Percentiles rank a stretch among this genome's conserved stretches.
These are phyloP conservation scores for Populus nigra DNA, from an alignment of 345 rosid genomes.

Conservation along the genomic window DNA sequence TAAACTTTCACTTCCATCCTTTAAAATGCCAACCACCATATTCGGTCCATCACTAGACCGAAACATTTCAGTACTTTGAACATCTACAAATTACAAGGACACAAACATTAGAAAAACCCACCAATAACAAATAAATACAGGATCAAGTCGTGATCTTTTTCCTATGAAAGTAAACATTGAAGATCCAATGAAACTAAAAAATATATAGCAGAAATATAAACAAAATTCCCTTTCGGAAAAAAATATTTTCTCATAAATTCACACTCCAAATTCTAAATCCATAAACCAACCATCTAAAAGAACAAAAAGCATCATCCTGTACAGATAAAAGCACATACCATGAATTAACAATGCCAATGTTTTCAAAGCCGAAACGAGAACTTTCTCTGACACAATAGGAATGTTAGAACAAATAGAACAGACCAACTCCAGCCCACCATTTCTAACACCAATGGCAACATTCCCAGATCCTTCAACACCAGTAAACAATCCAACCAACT, in stretches of 20 bases:
- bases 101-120: not conserved
- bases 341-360: constrained; percentile 53
- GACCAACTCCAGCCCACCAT: constrained; percentile 65
- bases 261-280: not conserved
- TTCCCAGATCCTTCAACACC: constrained; percentile 47
- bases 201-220: not conserved
- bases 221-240: not conserved
- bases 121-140: constrained; percentile 1
- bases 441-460: constrained; percentile 57
- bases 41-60: constrained; percentile 53
- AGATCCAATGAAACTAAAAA: not conserved
- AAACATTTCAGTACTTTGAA: constrained; percentile 66
- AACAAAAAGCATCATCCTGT: not conserved
- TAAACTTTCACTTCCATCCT: constrained; percentile 39
- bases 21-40: constrained; percentile 49
- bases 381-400: constrained; percentile 21
- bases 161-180: not conserved
- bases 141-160: not conserved
- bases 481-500: constrained; percentile 41
- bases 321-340: constrained; percentile 40
- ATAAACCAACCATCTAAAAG: not conserved
- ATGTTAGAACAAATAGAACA: constrained; percentile 61
- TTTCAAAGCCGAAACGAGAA: constrained; percentile 54
- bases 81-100: constrained; percentile 42
- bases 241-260: not conserved